Evolutionary conservation across 495 filamentous ascomycete species (phyloP).

Genomic region (Xylaria telfairii): DNA sequence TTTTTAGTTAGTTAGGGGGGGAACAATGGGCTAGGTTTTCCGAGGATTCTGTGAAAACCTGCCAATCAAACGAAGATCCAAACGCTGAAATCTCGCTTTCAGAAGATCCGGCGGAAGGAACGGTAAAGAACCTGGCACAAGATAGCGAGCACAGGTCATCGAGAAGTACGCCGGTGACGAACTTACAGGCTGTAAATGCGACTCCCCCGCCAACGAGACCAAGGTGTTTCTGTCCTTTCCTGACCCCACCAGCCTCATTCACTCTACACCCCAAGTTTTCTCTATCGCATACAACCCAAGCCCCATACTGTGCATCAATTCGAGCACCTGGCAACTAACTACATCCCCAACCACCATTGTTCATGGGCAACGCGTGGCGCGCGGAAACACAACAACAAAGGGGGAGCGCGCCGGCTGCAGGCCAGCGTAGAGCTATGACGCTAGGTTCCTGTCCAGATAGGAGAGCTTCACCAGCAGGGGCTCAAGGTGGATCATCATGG

Average conservation of each 20-base stretch:
- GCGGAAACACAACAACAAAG: background rate
- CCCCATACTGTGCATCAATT: background rate
- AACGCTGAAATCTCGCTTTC: too few relatives aligned
- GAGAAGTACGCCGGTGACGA: too few relatives aligned
- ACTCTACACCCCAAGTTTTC: background rate
- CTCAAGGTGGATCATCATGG: background rate
- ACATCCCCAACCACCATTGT: background rate
- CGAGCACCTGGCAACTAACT: background rate
- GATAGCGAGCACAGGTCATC: too few relatives aligned
- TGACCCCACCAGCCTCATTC: background rate
- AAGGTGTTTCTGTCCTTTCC: too few relatives aligned
- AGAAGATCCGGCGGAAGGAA: too few relatives aligned
- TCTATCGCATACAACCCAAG: background rate
- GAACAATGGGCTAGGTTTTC: too few relatives aligned
- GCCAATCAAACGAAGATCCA: too few relatives aligned
- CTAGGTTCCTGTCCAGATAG: background rate
- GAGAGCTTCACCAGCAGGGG: background rate
- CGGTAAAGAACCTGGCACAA: too few relatives aligned
- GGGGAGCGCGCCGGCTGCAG: background rate
- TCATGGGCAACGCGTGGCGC: background rate
- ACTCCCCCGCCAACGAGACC: background rate
- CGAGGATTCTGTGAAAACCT: too few relatives aligned
- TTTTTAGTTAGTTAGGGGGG: too few relatives aligned
- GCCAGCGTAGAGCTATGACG: background rate
- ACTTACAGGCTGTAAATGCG: too few relatives aligned